These are phyloP conservation scores for Microthyrium microscopicum DNA, from an alignment of 2,329 filamentous ascomycete species.

Conservation along the genomic window DNA sequence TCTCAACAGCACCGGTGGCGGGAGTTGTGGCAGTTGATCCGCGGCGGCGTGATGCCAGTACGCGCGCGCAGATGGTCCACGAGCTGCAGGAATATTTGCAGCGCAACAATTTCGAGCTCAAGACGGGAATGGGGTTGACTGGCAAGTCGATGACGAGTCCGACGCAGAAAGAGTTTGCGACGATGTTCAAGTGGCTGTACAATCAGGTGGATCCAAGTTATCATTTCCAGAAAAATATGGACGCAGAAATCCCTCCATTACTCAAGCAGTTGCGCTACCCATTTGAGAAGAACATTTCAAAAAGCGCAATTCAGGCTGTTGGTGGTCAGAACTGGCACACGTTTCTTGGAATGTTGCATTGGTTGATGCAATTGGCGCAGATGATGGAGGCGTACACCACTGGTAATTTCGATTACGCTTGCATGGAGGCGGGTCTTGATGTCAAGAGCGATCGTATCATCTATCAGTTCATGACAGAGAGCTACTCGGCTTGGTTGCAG, in stretches of 20 bases:
- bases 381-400: constrained; percentile 74
- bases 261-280: constrained; percentile 89
- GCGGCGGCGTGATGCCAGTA: constrained; percentile 64
- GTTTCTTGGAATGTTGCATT: constrained; percentile 84
- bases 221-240: constrained; percentile 83
- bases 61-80: constrained; percentile 67
- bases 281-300: constrained; percentile 88
- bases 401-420: constrained; percentile 79
- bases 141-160: constrained; percentile 84
- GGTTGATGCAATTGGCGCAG: constrained; percentile 96
- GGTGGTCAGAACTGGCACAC: constrained; percentile 95
- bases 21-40: constrained; percentile 78
- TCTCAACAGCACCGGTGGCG: constrained; percentile 67
- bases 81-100: constrained; percentile 85
- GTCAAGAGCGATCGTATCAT: constrained; percentile 83
- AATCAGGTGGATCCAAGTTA: constrained; percentile 89
- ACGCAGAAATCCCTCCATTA: constrained; percentile 83
- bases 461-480: constrained; percentile 76
- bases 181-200: constrained; percentile 96
- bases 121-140: constrained; percentile 88
- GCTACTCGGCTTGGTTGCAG: constrained; percentile 84
- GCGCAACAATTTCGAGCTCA: constrained; percentile 90
- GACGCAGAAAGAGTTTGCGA: constrained; percentile 95
- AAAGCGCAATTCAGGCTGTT: constrained; percentile 86
- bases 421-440: constrained; percentile 73